Base-by-base conservation (phyloP, 331 rosid species). In the Pyracantha coccinea region DNA sequence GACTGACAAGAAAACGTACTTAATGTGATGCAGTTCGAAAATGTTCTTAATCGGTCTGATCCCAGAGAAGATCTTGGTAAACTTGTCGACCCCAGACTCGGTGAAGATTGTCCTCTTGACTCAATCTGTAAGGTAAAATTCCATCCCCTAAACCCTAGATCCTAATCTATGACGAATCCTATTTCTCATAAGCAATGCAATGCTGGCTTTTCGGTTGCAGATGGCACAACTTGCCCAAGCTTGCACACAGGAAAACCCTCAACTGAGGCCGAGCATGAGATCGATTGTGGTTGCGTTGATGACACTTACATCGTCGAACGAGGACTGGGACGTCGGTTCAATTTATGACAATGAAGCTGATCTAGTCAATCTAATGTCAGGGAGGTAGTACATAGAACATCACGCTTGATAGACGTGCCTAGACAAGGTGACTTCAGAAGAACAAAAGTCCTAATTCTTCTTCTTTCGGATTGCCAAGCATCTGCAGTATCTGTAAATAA, bases 211-310 rank as follows among this genome's bases (percentile, higher is more conserved):
- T 76, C 29, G 62, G 68, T 3, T 60, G 85, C 93, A 93, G 96
- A 74, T 85, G 88, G 88, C 90, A 32, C 86, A 81, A 31, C 91
- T 93, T 19, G 97, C 90, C 21, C 85, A 73, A 66, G 91, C 90
- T 11, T 93, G 96, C 73, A 89, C 96, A 25, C 83, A 86, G 68
- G 84, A 77, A 28, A 86, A 87, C 69, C 97, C 97, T 21, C 88
- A 88, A 50, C 60, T 68, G 54, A 92, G 98, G 53, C 97, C 96
- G 54, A 89, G 68, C 77, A 91, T 89, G 98, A 85, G 97, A 62
- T 84, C 93, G 4, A 80, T 86, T 64, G 97, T 93, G 70, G 92
- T 85, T 53, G 90, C 91, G 45, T 86, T 93, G 8, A 84, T 86
- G 90, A 89, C 87, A 67, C 88, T 93, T 32, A 83, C 85, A 66